Conservation (phyloP, 257 asterid genomes). For the Nicotiana undulata region DNA sequence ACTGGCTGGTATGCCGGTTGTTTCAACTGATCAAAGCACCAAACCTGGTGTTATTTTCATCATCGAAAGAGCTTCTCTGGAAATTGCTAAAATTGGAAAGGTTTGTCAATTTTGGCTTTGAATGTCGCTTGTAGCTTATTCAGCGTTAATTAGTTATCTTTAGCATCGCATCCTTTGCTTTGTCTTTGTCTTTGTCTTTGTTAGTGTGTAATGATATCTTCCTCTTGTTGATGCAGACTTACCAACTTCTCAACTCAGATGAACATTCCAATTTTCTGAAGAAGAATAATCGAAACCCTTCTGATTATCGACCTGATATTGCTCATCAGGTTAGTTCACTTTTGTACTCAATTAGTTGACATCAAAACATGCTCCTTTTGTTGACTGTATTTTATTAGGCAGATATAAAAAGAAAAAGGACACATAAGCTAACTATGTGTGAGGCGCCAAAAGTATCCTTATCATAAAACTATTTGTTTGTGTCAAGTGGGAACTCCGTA, state of each 20-base stretch:
- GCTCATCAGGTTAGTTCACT: slow-evolving; percentile 60
- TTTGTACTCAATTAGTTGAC: background rate
- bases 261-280: slow-evolving; percentile 54
- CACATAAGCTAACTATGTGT: background rate
- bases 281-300: slow-evolving; percentile 57
- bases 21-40: slow-evolving; percentile 24
- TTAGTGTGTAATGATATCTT: background rate
- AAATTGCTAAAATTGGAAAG: slow-evolving; percentile 90
- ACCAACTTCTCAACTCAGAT: slow-evolving; percentile 84
- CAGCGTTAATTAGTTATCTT: background rate
- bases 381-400: background rate
- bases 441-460: background rate
- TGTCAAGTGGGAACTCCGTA: background rate
- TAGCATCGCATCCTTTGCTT: background rate
- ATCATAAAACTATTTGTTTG: background rate
- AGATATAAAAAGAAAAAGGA: background rate
- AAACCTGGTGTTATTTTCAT: slow-evolving; percentile 67
- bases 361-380: background rate
- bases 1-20: slow-evolving; percentile 63
- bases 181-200: background rate
- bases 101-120: slow-evolving; percentile 21
- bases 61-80: slow-evolving; percentile 83
- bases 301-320: slow-evolving; percentile 81
- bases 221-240: slow-evolving; percentile 30
- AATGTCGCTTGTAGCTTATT: background rate